Evolutionary conservation across 1,284 basidiomycete genomes (phyloP), one percentile per base, ranked within the genome.

Genomic region (Heterobasidion occidentale): DNA sequence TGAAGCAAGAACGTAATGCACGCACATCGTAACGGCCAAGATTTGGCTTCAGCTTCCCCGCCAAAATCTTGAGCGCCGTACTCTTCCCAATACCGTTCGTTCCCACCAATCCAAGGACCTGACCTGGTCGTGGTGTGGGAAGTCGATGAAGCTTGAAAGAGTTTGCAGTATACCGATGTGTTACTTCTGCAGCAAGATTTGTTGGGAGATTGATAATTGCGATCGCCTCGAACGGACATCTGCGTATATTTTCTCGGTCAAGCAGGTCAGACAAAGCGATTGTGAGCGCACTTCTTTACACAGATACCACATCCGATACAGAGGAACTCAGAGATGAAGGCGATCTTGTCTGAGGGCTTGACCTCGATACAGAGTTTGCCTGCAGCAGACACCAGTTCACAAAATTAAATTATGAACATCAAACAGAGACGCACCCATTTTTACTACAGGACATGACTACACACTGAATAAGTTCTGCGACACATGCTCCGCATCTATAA

Each of bases 41-140:
- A 69, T 95, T 94, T 42, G 94, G 94, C 75, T 97, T 97, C 60
- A 95, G 80, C 73, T 97, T 97, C 56, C 95, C 95, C 19, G 94
- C 93, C 46, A 98, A 76, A 60, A 98, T 90, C 75, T 97, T 98
- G 60, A 98, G 77, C 7, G 94, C 94, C 0, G 94, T 98, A 64
- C 91, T 94, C 77, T 98, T 98, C 55, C 94, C 94, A 63, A 98
- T 98, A 87, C 95, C 94, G 75, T 98, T 98, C 1, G 95, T 97
- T 51, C 95, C 94, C 42, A 98, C 94, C 36, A 98, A 81, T 65
- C 94, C 94, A 36, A 98, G 81, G 4, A 98, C 94, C 73, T 98
- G 95, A 7, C 94, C 94, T 1, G 95, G 94, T 60, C 95, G 80
- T 55, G 95, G 95, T 52, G 92, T 96, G 42, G 95, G 95, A 50